A percentile compares a stretch with the other conserved stretches of the same genome.
Evolutionary conservation across 2,329 filamentous ascomycete species (phyloP).

Genomic region (Bertia moriformis): DNA sequence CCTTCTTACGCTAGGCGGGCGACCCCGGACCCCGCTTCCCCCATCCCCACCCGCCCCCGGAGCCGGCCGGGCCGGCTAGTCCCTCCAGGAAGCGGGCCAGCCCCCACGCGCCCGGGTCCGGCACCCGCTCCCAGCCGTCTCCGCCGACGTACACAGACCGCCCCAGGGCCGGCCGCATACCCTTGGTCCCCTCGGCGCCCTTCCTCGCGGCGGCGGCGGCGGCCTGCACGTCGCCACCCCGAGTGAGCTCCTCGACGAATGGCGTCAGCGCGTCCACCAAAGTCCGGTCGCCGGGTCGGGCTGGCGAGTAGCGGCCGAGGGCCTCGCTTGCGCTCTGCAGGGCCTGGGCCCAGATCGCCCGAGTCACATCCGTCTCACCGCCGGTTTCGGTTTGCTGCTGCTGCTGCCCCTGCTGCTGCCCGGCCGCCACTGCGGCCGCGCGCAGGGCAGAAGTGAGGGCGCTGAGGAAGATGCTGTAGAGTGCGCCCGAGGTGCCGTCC

Average conservation of each 20-base stretch:
- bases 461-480: slow-evolving; percentile 77
- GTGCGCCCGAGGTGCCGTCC: slow-evolving; percentile 47
- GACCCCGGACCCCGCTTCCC: not conserved
- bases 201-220: slow-evolving; percentile 43
- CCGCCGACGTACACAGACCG: slow-evolving; percentile 44
- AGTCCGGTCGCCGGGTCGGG: slow-evolving; percentile 49
- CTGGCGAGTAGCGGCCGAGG: slow-evolving; percentile 25
- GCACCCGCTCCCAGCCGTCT: slow-evolving; percentile 27
- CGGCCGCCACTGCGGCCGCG: slow-evolving; percentile 20
- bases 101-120: slow-evolving; percentile 54
- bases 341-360: slow-evolving; percentile 24
- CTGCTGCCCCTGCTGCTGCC: too few relatives aligned
- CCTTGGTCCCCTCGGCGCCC: slow-evolving; percentile 47
- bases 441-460: slow-evolving; percentile 55
- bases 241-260: slow-evolving; percentile 40
- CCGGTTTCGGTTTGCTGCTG: too few relatives aligned
- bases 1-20: too few relatives aligned
- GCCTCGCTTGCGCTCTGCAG: not conserved
- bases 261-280: slow-evolving; percentile 51
- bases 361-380: too few relatives aligned
- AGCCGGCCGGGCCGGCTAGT: not conserved
- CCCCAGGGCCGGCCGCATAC: slow-evolving; percentile 52
- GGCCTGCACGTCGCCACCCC: slow-evolving; percentile 29
- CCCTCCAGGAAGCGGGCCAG: slow-evolving; percentile 4
- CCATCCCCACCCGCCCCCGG: too few relatives aligned